Evolutionary conservation across 345 rosid species (phyloP).

Genomic region (Schrenkiella parvula): DNA sequence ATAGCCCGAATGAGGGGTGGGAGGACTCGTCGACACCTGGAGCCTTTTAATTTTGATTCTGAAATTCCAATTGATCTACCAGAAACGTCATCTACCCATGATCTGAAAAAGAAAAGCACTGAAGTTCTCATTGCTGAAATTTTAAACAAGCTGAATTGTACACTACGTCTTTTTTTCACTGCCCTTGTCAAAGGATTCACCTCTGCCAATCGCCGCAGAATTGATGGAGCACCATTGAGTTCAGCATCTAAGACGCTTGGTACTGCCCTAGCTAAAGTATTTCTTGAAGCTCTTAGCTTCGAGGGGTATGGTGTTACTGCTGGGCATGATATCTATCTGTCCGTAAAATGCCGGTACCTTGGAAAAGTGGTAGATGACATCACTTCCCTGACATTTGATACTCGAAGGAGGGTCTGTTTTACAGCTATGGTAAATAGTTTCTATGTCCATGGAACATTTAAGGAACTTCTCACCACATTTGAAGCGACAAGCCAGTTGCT

Average conservation of each 20-base stretch:
- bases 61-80: conserved; percentile 54
- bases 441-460: conserved; percentile 89
- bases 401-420: conserved; percentile 74
- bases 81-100: conserved; percentile 55
- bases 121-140: conserved; percentile 66
- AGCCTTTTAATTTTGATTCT: conserved; percentile 64
- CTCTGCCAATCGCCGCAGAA: conserved; percentile 86
- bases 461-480: conserved; percentile 85
- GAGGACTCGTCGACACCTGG: conserved; percentile 77
- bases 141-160: conserved; percentile 65
- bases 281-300: conserved; percentile 80
- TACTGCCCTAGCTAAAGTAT: conserved; percentile 73
- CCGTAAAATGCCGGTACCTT: conserved; percentile 89
- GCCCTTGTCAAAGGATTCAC: conserved; percentile 92
- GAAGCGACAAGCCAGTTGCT: conserved; percentile 92
- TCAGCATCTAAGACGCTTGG: conserved; percentile 87
- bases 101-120: conserved; percentile 72
- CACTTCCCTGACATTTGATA: conserved; percentile 70
- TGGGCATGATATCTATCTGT: conserved; percentile 55
- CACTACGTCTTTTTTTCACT: conserved; percentile 68
- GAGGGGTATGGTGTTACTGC: conserved; percentile 57
- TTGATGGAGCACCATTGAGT: conserved; percentile 66
- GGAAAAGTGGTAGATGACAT: conserved; percentile 93
- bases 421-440: conserved; percentile 87
- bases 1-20: conserved; percentile 86